Evolutionary conservation across 2,329 filamentous ascomycete genomes (phyloP).

Genomic region (Sphaerulina vaccinii): DNA sequence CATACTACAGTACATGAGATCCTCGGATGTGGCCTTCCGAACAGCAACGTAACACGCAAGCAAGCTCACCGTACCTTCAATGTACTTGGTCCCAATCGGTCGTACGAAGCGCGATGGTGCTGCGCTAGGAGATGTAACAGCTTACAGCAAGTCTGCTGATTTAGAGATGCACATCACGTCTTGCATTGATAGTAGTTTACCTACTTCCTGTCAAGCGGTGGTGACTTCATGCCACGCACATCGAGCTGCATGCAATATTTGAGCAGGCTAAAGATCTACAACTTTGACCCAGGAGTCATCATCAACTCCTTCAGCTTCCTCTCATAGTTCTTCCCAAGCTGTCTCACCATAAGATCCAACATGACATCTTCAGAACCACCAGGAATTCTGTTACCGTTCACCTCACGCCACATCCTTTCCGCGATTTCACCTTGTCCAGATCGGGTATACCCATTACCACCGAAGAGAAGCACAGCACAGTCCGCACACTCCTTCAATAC

Average conservation of each 20-base stretch:
- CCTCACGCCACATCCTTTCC: conserved; percentile 56
- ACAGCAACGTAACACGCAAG: not conserved
- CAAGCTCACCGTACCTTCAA: not conserved
- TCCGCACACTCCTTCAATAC: conserved; percentile 71
- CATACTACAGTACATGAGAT: not conserved
- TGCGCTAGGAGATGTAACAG: too few species aligned
- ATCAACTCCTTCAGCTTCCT: conserved; percentile 56
- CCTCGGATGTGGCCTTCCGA: not conserved
- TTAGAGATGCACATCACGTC: too few species aligned
- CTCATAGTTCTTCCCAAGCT: conserved; percentile 69
- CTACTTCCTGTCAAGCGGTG: too few species aligned
- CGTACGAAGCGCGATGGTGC: too few species aligned
- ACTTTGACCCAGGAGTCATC: conserved; percentile 26
- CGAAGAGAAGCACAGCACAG: conserved; percentile 68
- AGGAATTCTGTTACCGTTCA: conserved; percentile 34
- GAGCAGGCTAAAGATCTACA: too few species aligned
- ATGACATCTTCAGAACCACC: conserved; percentile 73
- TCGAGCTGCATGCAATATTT: too few species aligned
- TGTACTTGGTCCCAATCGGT: too few species aligned
- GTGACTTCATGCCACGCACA: too few species aligned
- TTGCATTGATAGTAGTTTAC: too few species aligned
- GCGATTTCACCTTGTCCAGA: conserved; percentile 68
- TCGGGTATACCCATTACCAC: conserved; percentile 68
- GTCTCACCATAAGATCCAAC: conserved; percentile 66
- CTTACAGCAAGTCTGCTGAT: too few species aligned